These are phyloP conservation scores for Lactarius akahatsu DNA, from an alignment of 768 basidiomycete species.

Conservation along the genomic window DNA sequence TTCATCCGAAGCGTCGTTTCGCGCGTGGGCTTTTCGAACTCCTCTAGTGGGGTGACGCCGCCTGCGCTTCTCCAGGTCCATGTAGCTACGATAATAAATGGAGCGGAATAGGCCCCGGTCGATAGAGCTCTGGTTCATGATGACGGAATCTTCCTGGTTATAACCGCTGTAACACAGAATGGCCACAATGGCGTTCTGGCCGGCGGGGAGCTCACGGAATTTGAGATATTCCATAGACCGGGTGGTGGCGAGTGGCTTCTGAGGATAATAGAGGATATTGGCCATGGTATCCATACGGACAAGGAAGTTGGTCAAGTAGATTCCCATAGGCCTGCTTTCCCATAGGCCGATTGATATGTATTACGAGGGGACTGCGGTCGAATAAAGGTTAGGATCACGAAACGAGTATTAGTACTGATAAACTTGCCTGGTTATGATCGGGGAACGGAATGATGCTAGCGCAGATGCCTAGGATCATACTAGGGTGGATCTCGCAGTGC, in stretches of 20 bases:
- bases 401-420: neutral
- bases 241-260: constrained; percentile 97
- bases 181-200: constrained; percentile 98
- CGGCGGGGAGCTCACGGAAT: constrained; percentile 97
- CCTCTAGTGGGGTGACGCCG: constrained; percentile 87
- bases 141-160: constrained; percentile 99
- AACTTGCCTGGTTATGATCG: constrained; percentile 92
- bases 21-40: constrained; percentile 94
- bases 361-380: constrained; percentile 91
- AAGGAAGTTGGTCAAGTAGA: constrained; percentile 96
- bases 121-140: constrained; percentile 99
- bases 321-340: constrained; percentile 99
- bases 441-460: constrained; percentile 99
- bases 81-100: constrained; percentile 97
- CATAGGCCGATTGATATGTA: constrained; percentile 99
- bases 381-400: constrained; percentile 18
- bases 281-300: constrained; percentile 99
- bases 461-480: constrained; percentile 98
- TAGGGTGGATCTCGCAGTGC: constrained; percentile 98
- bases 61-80: constrained; percentile 98
- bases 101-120: constrained; percentile 98
- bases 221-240: constrained; percentile 99
- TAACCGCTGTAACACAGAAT: constrained; percentile 99
- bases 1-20: constrained; percentile 96
- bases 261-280: constrained; percentile 98